Conservation (phyloP, 768 basidiomycete genomes). For the Wakefieldia striispora region DNA sequence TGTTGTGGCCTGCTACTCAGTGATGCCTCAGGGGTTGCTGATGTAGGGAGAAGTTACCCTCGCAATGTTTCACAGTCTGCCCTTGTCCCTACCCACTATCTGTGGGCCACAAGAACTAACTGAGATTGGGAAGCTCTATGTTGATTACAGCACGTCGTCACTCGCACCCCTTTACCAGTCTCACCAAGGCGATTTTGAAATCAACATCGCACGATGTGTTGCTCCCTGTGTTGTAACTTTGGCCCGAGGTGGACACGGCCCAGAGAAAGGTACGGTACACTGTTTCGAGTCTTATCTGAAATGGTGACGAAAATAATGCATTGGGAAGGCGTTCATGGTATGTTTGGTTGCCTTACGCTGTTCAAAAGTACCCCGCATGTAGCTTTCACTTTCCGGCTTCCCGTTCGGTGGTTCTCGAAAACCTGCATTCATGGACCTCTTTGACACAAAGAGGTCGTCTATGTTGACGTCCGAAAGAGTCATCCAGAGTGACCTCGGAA, state of each 20-base stretch:
- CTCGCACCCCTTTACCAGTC: slow-evolving; percentile 27
- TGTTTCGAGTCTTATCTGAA: neutral
- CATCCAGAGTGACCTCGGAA: no score
- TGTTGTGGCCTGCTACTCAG: no score
- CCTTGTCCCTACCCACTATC: slow-evolving; percentile 79
- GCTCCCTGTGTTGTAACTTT: slow-evolving; percentile 61
- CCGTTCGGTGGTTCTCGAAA: slow-evolving; percentile 60
- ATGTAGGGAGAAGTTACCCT: no score
- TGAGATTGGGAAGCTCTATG: slow-evolving; percentile 53
- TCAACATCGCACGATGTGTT: slow-evolving; percentile 64
- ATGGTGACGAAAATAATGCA: neutral
- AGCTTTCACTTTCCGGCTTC: no score
- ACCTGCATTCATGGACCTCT: slow-evolving; percentile 75
- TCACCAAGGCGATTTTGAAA: slow-evolving; percentile 70
- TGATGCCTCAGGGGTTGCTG: no score
- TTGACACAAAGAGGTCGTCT: slow-evolving; percentile 49
- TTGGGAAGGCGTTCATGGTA: slow-evolving; percentile 25
- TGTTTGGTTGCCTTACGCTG: slow-evolving; percentile 59
- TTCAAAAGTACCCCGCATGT: slow-evolving; percentile 63
- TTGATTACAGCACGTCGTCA: slow-evolving; percentile 38
- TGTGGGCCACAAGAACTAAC: slow-evolving; percentile 63
- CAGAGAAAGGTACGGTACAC: slow-evolving; percentile 37
- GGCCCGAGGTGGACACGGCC: slow-evolving; percentile 40
- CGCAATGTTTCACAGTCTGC: slow-evolving; percentile 66
- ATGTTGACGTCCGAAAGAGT: neutral